These are phyloP conservation scores for Filobasidium wieringae DNA, from an alignment of 768 basidiomycete species.

Conservation along the genomic window DNA sequence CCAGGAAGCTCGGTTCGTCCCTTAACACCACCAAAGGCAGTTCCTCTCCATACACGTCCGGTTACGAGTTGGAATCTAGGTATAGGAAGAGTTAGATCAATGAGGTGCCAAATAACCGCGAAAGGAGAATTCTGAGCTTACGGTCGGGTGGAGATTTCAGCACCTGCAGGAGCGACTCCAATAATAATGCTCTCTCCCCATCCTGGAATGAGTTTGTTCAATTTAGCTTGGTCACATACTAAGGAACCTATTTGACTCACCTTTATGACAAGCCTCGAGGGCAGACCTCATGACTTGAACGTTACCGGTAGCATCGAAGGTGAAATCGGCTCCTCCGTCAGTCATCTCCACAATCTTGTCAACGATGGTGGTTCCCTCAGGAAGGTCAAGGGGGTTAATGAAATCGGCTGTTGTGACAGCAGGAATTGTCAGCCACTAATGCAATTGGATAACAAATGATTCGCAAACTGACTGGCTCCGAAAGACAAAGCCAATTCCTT, in stretches of 20 bases:
- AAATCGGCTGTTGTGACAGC: constrained; percentile 60
- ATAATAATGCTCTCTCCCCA: constrained; percentile 96
- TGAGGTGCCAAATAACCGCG: neutral
- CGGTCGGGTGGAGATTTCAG: constrained; percentile 85
- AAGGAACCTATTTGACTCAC: no score
- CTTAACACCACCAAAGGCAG: constrained; percentile 95
- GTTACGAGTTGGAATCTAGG: constrained; percentile 49
- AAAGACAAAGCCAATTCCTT: constrained; percentile 81
- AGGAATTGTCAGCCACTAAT: neutral
- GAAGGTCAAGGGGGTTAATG: constrained; percentile 64
- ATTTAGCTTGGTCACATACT: no score
- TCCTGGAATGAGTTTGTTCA: no score
- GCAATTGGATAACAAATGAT: neutral
- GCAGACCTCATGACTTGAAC: constrained; percentile 85
- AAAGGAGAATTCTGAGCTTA: constrained; percentile 39
- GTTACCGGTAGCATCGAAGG: constrained; percentile 94
- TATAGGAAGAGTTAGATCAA: neutral
- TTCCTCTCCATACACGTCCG: constrained; percentile 63
- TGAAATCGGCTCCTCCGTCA: constrained; percentile 92
- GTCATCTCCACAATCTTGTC: constrained; percentile 83
- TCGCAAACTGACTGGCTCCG: constrained; percentile 51
- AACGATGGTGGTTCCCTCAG: constrained; percentile 72
- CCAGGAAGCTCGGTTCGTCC: constrained; percentile 90
- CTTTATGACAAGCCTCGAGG: constrained; percentile 97
- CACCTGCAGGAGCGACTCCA: constrained; percentile 91